Evolutionary conservation across 2,329 filamentous ascomycete species (phyloP), one percentile per base, ranked within the genome.

Genomic region (Fusarium irregulare): DNA sequence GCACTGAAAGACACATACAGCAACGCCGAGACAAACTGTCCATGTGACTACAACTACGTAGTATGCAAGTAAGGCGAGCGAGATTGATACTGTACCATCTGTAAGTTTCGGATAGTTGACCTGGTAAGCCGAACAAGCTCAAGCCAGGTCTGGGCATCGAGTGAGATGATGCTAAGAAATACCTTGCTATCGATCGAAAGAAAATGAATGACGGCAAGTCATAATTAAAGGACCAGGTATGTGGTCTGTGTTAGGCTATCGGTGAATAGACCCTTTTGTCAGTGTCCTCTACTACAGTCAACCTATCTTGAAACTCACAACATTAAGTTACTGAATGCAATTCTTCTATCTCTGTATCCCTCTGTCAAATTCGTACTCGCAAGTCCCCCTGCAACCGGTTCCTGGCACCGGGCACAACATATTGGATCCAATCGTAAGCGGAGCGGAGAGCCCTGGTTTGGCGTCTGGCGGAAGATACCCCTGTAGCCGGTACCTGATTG

Each of bases 401-500:
- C 65, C 70, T 74, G 68, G 63, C 70, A 68, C 70, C 53, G 58
- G 72, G 66, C 57, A 60, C 62, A 27, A 65, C 54, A 60, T 65
- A 54, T 53, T 53, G 54, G 61, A 58, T 57, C 59, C 60, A 64
- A 64, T 57, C 60, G 49, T 58, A 56, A 63, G 37, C 50, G 61
- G 44, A 68, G 72, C 53, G 55, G 69, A 62, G 61, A 62, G 59
- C 68, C 59, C 65, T 71, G 64, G 68, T 73, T 70, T 73, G 72
- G 72, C 51, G 65, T 75, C 68, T 73, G 70, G 72, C 51, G 57
- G 65, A 66, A 41, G 45, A 32, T 45, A 65, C 53, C 73, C 73
- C 71, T 75, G 73, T 70, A 69, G 62, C 66, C 64, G 68, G 73
- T 75, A 73, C 73, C 73, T 75, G 72, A 71, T 66, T 71, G 66